Evolutionary conservation across 192 early-diverging fungal species (phyloP).

Genomic region (Dissophora ornata): DNA sequence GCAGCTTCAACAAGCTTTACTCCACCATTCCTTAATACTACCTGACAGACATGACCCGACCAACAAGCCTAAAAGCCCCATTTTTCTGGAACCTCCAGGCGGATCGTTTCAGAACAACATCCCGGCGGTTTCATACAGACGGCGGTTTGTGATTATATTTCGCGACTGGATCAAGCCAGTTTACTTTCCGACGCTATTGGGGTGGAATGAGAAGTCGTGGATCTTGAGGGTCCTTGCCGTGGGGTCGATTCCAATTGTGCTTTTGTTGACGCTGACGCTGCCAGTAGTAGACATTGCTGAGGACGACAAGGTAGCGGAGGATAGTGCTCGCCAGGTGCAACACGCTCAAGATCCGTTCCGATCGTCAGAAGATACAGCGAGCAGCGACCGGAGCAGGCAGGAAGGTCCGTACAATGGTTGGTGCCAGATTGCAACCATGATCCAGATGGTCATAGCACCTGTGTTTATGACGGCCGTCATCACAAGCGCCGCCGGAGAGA

Average conservation of each 20-base stretch:
- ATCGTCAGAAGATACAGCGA: not conserved
- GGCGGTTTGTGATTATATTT: not conserved
- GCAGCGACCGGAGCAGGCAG: slow-evolving; percentile 15
- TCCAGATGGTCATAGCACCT: slow-evolving; percentile 67
- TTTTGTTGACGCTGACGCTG: slow-evolving; percentile 67
- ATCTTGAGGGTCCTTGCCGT: slow-evolving; percentile 61
- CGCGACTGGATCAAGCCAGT: slow-evolving; percentile 25
- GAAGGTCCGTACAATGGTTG: slow-evolving; percentile 46
- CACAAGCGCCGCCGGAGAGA: slow-evolving; percentile 23
- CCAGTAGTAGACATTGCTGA: slow-evolving; percentile 69
- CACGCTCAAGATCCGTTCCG: not conserved
- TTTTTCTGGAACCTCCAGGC: slow-evolving; percentile 1
- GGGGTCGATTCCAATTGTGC: slow-evolving; percentile 61
- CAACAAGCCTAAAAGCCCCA: slow-evolving; percentile 13
- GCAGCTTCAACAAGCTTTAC: slow-evolving; percentile 10
- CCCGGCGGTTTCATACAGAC: not conserved
- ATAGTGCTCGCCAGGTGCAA: not conserved
- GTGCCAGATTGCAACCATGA: slow-evolving; percentile 64
- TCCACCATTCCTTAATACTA: slow-evolving; percentile 33
- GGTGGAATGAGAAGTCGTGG: slow-evolving; percentile 60
- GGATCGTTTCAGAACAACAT: slow-evolving; percentile 2
- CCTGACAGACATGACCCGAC: slow-evolving; percentile 13
- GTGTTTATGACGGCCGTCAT: slow-evolving; percentile 61
- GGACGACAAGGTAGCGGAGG: slow-evolving; percentile 17
- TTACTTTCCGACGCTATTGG: slow-evolving; percentile 68